These are phyloP conservation scores for Phellopilus nigrolimitatus DNA, from an alignment of 1,284 basidiomycete genomes.

Conservation along the genomic window DNA sequence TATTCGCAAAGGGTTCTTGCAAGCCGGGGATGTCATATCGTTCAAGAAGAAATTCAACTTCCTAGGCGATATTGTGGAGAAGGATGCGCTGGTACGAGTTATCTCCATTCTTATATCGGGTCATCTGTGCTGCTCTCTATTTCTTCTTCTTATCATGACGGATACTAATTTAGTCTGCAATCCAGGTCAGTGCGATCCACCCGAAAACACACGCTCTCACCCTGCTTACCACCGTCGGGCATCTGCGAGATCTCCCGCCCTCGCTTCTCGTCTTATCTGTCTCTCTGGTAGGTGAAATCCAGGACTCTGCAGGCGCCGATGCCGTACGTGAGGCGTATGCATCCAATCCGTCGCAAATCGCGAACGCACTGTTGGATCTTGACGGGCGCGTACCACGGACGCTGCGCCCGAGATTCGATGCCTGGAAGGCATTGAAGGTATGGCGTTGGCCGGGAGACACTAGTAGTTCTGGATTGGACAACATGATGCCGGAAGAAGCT, in stretches of 20 bases:
- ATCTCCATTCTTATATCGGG: conserved; percentile 2
- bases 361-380: conserved; percentile 9
- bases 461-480: not conserved
- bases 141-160: not conserved
- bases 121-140: not conserved
- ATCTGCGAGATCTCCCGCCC: conserved; percentile 33
- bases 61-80: conserved; percentile 39
- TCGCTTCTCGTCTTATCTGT: conserved; percentile 31
- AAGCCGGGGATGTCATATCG: conserved; percentile 47
- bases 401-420: not conserved
- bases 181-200: conserved; percentile 42
- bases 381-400: conserved; percentile 14
- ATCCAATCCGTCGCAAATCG: conserved; percentile 1
- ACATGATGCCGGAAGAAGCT: conserved; percentile 1
- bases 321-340: conserved; percentile 11
- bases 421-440: conserved; percentile 7
- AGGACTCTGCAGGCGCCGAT: not conserved
- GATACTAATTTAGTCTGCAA: not conserved
- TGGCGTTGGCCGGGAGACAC: conserved; percentile 13
- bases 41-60: conserved; percentile 43
- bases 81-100: conserved; percentile 48
- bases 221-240: conserved; percentile 38
- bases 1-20: conserved; percentile 37
- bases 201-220: conserved; percentile 37
- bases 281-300: not conserved